phyloP scores from a whole-genome alignment of 108 stramenopile genomes.

The Bacterosira constricta region DNA sequence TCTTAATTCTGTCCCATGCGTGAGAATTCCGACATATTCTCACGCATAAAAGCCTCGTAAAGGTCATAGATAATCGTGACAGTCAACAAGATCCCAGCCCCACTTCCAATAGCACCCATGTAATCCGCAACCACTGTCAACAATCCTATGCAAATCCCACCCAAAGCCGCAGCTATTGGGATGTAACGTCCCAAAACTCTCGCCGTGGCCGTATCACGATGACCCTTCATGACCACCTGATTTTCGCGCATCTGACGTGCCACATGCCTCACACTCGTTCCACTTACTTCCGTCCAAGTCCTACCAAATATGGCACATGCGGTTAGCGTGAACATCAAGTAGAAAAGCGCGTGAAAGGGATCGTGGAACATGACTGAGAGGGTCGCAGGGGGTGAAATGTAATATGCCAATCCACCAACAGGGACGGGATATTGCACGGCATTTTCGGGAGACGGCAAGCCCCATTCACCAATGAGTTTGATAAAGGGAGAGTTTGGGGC shows the following conservation, averaged over 20 bases:
- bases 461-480: conserved; percentile 96
- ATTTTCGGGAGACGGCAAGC: conserved; percentile 58
- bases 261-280: conserved; percentile 96
- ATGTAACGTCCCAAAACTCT: conserved; percentile 97
- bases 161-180: conserved; percentile 98
- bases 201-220: conserved; percentile 94
- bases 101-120: conserved; percentile 91
- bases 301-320: conserved; percentile 98
- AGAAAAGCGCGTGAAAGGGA: conserved; percentile 98
- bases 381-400: conserved; percentile 95
- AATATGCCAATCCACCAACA: conserved; percentile 98
- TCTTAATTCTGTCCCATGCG: conserved; percentile 9
- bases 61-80: conserved; percentile 99
- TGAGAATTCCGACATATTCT: conserved; percentile 28
- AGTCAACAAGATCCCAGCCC: conserved; percentile 96
- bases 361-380: conserved; percentile 94
- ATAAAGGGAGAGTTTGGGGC: conserved; percentile 93
- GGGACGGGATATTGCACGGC: conserved; percentile 81
- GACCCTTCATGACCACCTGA: conserved; percentile 99
- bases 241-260: conserved; percentile 98
- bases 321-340: conserved; percentile 96
- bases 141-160: conserved; percentile 99
- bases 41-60: conserved; percentile 91
- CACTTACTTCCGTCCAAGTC: conserved; percentile 99
- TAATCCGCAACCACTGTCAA: conserved; percentile 97